Evolutionary conservation across 495 filamentous ascomycete species (phyloP).

Genomic region (Aspergillus ellipticus): DNA sequence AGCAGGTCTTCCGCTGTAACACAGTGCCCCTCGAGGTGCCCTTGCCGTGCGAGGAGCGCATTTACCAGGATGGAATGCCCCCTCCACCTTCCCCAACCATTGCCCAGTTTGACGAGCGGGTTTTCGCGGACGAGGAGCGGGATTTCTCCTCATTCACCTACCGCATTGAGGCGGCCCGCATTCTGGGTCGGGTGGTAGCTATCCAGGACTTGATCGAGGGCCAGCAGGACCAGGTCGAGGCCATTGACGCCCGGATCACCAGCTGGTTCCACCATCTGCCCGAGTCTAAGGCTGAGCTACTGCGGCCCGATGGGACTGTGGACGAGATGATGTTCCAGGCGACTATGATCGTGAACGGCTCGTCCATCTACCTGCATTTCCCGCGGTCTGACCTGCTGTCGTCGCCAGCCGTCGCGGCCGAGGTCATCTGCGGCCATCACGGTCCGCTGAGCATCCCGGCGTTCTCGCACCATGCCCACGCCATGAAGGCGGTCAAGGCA

Average conservation of each 20-base stretch:
- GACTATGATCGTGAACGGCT: slow-evolving; percentile 71
- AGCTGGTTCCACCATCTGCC: slow-evolving; percentile 84
- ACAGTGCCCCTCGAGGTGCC: slow-evolving; percentile 35
- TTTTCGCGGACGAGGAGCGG: slow-evolving; percentile 44
- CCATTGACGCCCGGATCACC: slow-evolving; percentile 70
- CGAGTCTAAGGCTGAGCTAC: slow-evolving; percentile 64
- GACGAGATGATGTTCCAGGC: slow-evolving; percentile 94
- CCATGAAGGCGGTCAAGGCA: slow-evolving; percentile 72
- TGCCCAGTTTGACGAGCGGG: slow-evolving; percentile 42
- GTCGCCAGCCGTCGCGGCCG: slow-evolving; percentile 43
- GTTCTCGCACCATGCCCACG: slow-evolving; percentile 59
- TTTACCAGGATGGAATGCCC: slow-evolving; percentile 38
- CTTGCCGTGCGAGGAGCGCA: slow-evolving; percentile 46
- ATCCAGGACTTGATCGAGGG: slow-evolving; percentile 35
- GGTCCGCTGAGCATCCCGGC: slow-evolving; percentile 49
- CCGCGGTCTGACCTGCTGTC: slow-evolving; percentile 49
- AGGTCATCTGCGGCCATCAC: slow-evolving; percentile 47
- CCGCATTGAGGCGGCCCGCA: slow-evolving; percentile 61
- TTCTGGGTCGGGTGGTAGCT: slow-evolving; percentile 68
- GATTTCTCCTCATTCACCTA: slow-evolving; percentile 47
- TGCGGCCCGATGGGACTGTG: slow-evolving; percentile 60
- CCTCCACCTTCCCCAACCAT: slow-evolving; percentile 39
- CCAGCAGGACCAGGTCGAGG: slow-evolving; percentile 45
- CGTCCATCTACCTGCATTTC: slow-evolving; percentile 45
- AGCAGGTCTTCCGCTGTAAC: slow-evolving; percentile 31